Evolutionary conservation across 179 eudicot genomes (phyloP).

Genomic region (Sideroxylon spinosum): DNA sequence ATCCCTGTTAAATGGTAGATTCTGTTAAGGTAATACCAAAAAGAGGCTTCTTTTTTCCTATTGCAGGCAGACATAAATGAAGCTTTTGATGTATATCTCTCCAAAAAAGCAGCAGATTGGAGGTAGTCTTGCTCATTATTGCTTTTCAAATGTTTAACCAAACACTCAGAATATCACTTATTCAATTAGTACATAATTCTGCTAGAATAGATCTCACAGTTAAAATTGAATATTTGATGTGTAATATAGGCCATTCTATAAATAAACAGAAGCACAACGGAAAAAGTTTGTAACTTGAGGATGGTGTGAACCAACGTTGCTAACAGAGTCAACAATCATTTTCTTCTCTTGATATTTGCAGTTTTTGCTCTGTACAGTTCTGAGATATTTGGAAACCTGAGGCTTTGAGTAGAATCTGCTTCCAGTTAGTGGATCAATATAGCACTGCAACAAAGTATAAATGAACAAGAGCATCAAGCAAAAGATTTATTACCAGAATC

Average conservation of each 20-base stretch:
- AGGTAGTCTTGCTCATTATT: not conserved
- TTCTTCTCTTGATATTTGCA: not conserved
- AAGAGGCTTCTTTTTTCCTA: not conserved
- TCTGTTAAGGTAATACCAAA: not conserved
- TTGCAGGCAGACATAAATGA: not conserved
- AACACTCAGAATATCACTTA: not conserved
- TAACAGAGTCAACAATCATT: not conserved
- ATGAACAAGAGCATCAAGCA: not conserved
- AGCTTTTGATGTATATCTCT: not conserved
- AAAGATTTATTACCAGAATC: not conserved
- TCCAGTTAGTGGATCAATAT: conserved; percentile 5
- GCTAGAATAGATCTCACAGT: not conserved
- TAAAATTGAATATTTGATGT: not conserved
- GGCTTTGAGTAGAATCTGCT: conserved; percentile 4
- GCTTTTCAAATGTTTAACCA: not conserved
- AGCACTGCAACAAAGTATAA: not conserved
- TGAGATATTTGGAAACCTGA: conserved; percentile 5
- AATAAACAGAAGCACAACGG: not conserved
- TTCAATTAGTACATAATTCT: not conserved
- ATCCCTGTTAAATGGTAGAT: not conserved
- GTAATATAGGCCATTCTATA: not conserved
- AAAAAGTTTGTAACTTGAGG: not conserved
- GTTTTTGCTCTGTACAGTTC: not conserved
- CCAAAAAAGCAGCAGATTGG: not conserved
- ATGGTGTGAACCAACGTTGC: not conserved